These are phyloP conservation scores for Conringia planisiliqua DNA, from an alignment of 345 rosid genomes.

Conservation along the genomic window DNA sequence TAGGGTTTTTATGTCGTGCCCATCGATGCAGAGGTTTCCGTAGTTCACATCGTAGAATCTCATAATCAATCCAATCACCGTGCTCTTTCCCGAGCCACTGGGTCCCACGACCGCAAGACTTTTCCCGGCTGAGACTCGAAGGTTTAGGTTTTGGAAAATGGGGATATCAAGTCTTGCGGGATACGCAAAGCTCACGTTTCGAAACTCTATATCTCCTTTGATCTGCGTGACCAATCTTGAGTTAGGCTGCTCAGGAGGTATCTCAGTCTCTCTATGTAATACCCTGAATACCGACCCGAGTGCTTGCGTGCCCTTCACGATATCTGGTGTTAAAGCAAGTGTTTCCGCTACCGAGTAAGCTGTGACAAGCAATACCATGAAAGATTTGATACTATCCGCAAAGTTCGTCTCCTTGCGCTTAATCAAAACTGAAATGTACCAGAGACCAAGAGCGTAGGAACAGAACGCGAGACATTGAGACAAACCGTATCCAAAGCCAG, in stretches of 20 bases:
- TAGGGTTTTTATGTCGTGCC: conserved; percentile 42
- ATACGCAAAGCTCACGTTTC: conserved; percentile 56
- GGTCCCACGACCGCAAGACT: conserved; percentile 71
- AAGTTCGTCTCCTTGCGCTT: conserved; percentile 51
- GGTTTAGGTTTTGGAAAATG: conserved; percentile 46
- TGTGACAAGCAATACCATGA: conserved; percentile 64
- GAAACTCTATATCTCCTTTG: conserved; percentile 58
- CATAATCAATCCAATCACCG: conserved; percentile 57
- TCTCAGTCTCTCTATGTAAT: conserved; percentile 50
- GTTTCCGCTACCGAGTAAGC: conserved; percentile 68
- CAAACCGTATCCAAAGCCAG: conserved; percentile 74
- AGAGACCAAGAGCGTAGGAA: conserved; percentile 80
- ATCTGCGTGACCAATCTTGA: conserved; percentile 40
- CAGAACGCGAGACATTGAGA: conserved; percentile 56
- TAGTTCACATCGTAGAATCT: conserved; percentile 64
- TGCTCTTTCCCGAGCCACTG: conserved; percentile 85
- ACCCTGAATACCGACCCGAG: conserved; percentile 62
- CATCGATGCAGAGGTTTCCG: conserved; percentile 60
- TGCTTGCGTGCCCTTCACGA: conserved; percentile 79
- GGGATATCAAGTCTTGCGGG: conserved; percentile 60
- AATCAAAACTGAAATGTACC: conserved; percentile 72
- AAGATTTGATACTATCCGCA: conserved; percentile 53
- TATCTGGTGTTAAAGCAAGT: conserved; percentile 75
- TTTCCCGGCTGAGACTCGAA: conserved; percentile 47
- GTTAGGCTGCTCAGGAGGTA: conserved; percentile 40